phyloP scores from a whole-genome alignment of 306 rosid genomes.

The Cicer cuneatum region DNA sequence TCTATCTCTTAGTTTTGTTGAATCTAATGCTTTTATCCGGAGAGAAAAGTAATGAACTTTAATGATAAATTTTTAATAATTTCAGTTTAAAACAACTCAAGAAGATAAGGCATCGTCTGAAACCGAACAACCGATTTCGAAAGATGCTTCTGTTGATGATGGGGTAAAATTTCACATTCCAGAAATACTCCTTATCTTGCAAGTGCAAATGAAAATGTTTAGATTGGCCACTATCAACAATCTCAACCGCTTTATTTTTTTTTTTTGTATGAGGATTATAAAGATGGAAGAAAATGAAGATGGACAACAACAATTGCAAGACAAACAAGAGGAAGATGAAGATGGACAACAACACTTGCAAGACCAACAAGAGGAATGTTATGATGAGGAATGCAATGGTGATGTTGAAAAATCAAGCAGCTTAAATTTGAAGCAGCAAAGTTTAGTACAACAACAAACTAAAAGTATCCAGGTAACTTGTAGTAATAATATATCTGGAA shows the following conservation, averaged over 20 bases:
- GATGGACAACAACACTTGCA: not conserved
- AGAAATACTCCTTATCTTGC: conserved; percentile 19
- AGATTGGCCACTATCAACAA: not conserved
- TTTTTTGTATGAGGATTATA: conserved; percentile 38
- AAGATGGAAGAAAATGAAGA: conserved; percentile 62
- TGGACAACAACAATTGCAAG: not conserved
- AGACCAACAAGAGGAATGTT: conserved; percentile 47
- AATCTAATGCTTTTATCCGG: not conserved
- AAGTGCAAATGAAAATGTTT: conserved; percentile 20
- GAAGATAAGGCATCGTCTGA: conserved; percentile 48
- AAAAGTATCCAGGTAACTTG: conserved; percentile 66
- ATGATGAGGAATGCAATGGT: conserved; percentile 38
- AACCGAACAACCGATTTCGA: conserved; percentile 49
- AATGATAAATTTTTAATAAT: conserved; percentile 33
- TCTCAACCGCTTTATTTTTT: conserved; percentile 21
- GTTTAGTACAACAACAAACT: conserved; percentile 61
- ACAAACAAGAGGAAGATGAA: conserved; percentile 52
- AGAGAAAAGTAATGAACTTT: not conserved
- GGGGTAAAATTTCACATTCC: conserved; percentile 55
- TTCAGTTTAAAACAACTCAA: conserved; percentile 59
- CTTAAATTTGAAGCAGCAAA: conserved; percentile 49
- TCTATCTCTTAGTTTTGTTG: conserved; percentile 20
- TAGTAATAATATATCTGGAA: conserved; percentile 10
- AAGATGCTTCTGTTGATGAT: conserved; percentile 51
- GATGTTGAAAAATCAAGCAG: conserved; percentile 43